Evolutionary conservation across 768 basidiomycete species (phyloP), one percentile per base, ranked within the genome.

Genomic region (Agrocybe praecox): DNA sequence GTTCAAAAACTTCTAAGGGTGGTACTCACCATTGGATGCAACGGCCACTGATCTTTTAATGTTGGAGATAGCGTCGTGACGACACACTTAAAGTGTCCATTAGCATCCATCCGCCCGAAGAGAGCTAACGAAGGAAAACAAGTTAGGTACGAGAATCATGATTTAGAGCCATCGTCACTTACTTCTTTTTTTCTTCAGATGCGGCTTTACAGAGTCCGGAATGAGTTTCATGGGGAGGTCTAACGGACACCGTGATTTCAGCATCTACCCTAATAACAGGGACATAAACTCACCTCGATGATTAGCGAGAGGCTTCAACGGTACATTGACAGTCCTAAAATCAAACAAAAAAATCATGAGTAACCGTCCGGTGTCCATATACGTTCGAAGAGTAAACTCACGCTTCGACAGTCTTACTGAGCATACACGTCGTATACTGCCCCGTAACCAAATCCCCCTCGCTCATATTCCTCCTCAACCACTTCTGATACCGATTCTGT

Each of bases 41-140:
- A 63, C 4, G 77, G 66, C 65, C 72, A 75, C 32, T 72, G 68
- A 43, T 73, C 70, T 55, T 89, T 88, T 2, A 65, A 58, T n/a
- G 74, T 74, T 1, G 90, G 90, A 6, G 64, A 56, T 11, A 82
- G 73, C 1, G 63, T 72, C 8, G 90, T 91, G 73, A 88, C 69
- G 0, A 86, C 85, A 32, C 89, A 91, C 33, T 76, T 78, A 66
- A 92, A 92, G 23, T 80, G 73, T 0, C 73, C 73, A 14, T 80
- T 56, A 0, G 70, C 77, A 59, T 83, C 79, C 40, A 90, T 67
- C 40, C 90, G 78, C 11, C 82, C 84, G 65, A 80, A 90, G 22
- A 80, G 74, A 2, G 69, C 88, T 58, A 21, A 12, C 15, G 6
- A 43, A 24, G 32, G 46, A 47, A 29, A 46, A 15, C 12, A 46